Base-by-base conservation (phyloP, 2,329 filamentous ascomycete genomes). In the Dactylonectria macrodidyma region DNA sequence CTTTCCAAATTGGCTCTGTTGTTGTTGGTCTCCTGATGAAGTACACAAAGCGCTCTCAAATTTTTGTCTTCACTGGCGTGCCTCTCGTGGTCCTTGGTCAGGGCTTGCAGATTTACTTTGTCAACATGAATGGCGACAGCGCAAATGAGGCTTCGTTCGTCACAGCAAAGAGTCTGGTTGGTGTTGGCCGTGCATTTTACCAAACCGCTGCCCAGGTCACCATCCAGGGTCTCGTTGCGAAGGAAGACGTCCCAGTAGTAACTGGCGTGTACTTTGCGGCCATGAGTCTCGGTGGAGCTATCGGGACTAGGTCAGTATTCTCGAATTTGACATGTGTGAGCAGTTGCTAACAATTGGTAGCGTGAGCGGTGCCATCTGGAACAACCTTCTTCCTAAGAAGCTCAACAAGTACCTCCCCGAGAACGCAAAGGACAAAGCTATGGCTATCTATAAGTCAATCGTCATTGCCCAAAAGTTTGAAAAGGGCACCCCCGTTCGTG, bases 301-400 rank as follows among this genome's bases (percentile, higher is more conserved):
- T 81, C 46, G 80, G 79, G 2, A 81, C 78, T 0, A 77, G 75
- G 75, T 76, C 1, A 60, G 50, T 56, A 48, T 11, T 14, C 12
- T 6, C 1, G 7, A 1, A 2, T 9, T 4, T 0, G 2, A 7
- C 1, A 36, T 10, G 2, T 7, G 19, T 30, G 12, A 0, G 9
- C 8, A 5, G 4, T 3, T 24, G 4, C 62, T 73, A 11, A 73
- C 19, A 10, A 5, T 10, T 11, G 3, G 16, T 14, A 81, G 78
- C 33, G 77, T 82, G 6, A 76, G 78, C 6, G 80, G 80, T 1
- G 80, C 79, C 10, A 81, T 82, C 36, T 82, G 80, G 80, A 77
- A 77, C 50, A 73, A 75, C 11, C 68, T 76, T 3, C 75, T 79
- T 3, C 76, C 74, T 0, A 62, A 70, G 12, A 79, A 78, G 19